Evolutionary conservation across 495 filamentous ascomycete species (phyloP), one percentile per base, ranked within the genome.

Genomic region (Aspergillus baeticus): DNA sequence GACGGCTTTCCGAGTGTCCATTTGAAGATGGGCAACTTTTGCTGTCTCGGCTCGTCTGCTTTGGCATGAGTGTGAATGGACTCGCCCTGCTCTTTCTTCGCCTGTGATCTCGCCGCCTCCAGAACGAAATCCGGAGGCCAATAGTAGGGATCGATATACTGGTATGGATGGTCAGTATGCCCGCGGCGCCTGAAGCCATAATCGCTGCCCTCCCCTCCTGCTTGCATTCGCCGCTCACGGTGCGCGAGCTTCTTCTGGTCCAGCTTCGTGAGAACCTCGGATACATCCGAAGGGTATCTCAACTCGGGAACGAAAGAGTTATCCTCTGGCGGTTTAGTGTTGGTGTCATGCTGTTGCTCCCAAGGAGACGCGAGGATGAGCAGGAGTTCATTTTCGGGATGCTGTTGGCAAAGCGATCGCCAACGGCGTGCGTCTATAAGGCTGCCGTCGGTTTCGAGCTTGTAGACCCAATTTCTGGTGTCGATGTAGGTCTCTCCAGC

Each of bases 81-180:
- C 7, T n/a, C 29, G 5, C 26, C 21, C n/a, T n/a, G n/a, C 22
- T 41, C 21, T 10, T 8, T 15, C 18, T 29, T 22, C 10, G n/a
- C n/a, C 35, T 56, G 43, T 10, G 43, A 31, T 36, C 29, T 49
- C 31, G 36, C 23, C 14, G 54, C 54, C 7, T 49, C 34, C 17
- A 49, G 20, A 29, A 56, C 54, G 18, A 39, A 48, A 20, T 17
- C 1, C 2, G 54, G 43, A 10, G 54, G 43, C 21, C 15, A 10
- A 33, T 56, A 56, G 15, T 50, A 42, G 18, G 54, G 34, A 18
- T 56, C 54, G 10, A 49, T 45, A 26, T 49, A 5, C n/a, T 50
- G 17, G 10, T 56, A 17, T 5, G 1, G 34, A 34, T 29, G 20
- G 5, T 46, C 11, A 13, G 21, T 8, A 42, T 43, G n/a, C n/a